These are phyloP conservation scores for Rosa multiflora DNA, from an alignment of 306 rosid genomes.

Conservation along the genomic window DNA sequence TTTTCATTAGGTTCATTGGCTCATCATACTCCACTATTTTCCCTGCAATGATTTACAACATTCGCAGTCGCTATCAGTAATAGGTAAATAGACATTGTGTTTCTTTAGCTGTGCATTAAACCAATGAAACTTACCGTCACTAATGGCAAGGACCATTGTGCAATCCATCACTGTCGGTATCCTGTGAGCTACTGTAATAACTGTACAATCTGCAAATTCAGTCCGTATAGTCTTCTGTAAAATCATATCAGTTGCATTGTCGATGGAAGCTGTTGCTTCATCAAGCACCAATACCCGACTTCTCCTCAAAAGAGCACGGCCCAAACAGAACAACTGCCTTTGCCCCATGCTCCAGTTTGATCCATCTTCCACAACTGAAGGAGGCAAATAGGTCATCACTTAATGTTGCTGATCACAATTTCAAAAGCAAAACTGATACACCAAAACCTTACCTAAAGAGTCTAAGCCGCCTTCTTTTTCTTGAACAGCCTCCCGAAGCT, in stretches of 20 bases:
- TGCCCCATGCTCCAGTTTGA: constrained; percentile 99
- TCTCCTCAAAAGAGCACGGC: constrained; percentile 83
- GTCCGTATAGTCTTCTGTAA: constrained; percentile 79
- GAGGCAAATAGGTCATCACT: not conserved
- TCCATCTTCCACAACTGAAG: constrained; percentile 79
- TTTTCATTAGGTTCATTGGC: constrained; percentile 69
- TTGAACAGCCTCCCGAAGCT: constrained; percentile 64
- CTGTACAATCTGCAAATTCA: constrained; percentile 62
- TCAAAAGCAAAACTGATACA: constrained; percentile 6
- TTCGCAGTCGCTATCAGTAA: not conserved
- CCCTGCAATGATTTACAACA: constrained; percentile 46
- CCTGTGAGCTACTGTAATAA: constrained; percentile 84
- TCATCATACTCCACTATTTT: constrained; percentile 80
- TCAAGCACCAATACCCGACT: constrained; percentile 81
- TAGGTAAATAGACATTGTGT: not conserved
- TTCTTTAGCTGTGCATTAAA: constrained; percentile 1
- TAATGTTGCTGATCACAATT: constrained; percentile 1
- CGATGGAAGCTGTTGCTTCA: constrained; percentile 96
- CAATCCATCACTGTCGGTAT: constrained; percentile 98
- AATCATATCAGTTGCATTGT: constrained; percentile 87
- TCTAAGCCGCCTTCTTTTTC: constrained; percentile 71
- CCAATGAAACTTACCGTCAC: constrained; percentile 64
- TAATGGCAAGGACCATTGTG: constrained; percentile 81
- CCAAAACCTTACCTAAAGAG: constrained; percentile 49
- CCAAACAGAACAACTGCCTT: constrained; percentile 69